phyloP scores from a whole-genome alignment of 2,329 filamentous ascomycete genomes.

The Ceratocystiopsis sp. region DNA sequence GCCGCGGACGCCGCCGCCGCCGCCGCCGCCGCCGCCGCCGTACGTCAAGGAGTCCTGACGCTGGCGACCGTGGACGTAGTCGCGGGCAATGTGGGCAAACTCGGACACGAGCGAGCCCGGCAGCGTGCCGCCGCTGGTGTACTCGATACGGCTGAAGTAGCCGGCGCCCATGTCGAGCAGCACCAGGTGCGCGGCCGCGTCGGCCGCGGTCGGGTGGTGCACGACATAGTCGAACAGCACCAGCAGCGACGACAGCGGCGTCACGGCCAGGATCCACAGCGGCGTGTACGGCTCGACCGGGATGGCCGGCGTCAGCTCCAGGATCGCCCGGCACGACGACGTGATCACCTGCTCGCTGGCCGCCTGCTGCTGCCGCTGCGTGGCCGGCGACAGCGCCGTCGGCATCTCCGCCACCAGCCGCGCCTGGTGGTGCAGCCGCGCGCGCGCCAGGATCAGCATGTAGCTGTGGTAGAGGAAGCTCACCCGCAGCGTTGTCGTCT shows the following conservation, averaged over 20 bases:
- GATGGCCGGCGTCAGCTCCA: constrained; percentile 15
- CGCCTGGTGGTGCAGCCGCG: constrained; percentile 9
- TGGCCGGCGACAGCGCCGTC: background rate
- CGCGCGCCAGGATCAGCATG: constrained; percentile 13
- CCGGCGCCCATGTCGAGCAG: constrained; percentile 24
- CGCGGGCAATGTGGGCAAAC: constrained; percentile 23
- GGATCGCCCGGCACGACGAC: constrained; percentile 9
- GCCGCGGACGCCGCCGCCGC: background rate
- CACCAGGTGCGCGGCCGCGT: constrained; percentile 19
- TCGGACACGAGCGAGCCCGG: constrained; percentile 21
- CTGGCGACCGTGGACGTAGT: constrained; percentile 14
- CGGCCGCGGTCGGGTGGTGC: constrained; percentile 18
- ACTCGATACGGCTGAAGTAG: constrained; percentile 25
- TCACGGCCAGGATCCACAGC: constrained; percentile 17
- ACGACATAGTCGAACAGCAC: constrained; percentile 25
- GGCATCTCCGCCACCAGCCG: background rate
- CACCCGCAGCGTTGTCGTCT: constrained; percentile 8
- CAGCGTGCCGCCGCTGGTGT: constrained; percentile 16
- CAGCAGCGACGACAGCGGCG: constrained; percentile 21
- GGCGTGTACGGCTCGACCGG: constrained; percentile 16
- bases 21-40: background rate
- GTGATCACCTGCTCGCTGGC: background rate
- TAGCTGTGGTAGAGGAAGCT: constrained; percentile 16
- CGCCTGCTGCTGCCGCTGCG: background rate
- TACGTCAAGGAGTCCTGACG: constrained; percentile 3